Base-by-base conservation (phyloP, 345 rosid species). In the Conringia planisiliqua region DNA sequence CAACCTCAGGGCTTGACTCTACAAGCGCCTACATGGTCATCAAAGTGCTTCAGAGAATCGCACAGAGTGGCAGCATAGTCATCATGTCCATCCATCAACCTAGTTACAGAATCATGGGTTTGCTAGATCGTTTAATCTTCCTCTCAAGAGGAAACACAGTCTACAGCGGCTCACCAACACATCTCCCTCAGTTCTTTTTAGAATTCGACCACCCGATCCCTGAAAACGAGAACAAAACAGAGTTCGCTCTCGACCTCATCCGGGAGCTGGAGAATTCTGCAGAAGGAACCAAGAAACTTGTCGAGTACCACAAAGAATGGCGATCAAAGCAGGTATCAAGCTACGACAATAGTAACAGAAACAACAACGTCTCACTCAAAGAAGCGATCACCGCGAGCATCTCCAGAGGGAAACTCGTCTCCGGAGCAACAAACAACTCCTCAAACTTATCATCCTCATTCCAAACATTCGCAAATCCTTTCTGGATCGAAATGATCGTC, bases 21-120 rank as follows among this genome's bases (percentile, higher is more conserved):
- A 94, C 98, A 0, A 94, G 97, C 3, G 97, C 98, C 0, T 94
- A 81, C 33, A 90, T 92, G 97, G 99, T 95, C 20, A 93, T 92
- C 18, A 95, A 92, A 68, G 99, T 95, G 4, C 66, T 95, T 76
- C 95, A 90, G 66, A 76, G 93, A 55, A 95, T 95, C 39, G 97
- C 99, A 2, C 89, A 85, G 66, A 87, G 91, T 26, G 97, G 99
- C 0, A 90, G 99, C 67, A 88, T 95, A 17, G 97, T 95, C 17
- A 88, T 95, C 63, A 90, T 95, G 97, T 87, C 99, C 0, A 76
- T 95, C 12, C 99, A 95, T 70, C 99, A 95, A 76, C 99, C 99
- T 9, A 95, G 99, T 71, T 88, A 83, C 80, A 80, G 99, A 47
- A 92, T 95, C 67, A 81, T 95, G 52, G 81, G 88, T 59, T 75